These are phyloP conservation scores for Epipyxis sp. DNA, from an alignment of 108 stramenopile genomes.

Conservation along the genomic window DNA sequence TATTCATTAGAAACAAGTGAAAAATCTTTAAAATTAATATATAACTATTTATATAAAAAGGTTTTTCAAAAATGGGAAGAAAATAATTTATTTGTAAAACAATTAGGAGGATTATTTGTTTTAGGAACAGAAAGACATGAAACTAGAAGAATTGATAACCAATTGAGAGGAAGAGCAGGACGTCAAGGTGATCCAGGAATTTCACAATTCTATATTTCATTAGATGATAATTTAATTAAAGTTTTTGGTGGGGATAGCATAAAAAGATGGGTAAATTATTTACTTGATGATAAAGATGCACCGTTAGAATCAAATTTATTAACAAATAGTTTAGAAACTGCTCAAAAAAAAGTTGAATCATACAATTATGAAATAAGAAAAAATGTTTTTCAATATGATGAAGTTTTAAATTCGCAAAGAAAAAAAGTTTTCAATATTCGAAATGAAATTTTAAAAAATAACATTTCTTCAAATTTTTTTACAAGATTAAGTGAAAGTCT, in stretches of 20 bases:
- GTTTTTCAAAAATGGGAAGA: not conserved
- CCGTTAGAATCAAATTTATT: too few relatives aligned
- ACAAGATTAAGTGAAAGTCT: too few relatives aligned
- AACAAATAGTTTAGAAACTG: too few relatives aligned
- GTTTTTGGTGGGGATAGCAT: too few relatives aligned
- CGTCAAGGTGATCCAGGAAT: not conserved
- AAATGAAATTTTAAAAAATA: too few relatives aligned
- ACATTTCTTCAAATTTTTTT: too few relatives aligned
- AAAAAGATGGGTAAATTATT: too few relatives aligned
- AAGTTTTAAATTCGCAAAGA: constrained; percentile 41
- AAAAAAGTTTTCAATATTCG: constrained; percentile 34
- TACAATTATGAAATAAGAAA: too few relatives aligned
- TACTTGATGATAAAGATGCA: too few relatives aligned
- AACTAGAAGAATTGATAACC: not conserved
- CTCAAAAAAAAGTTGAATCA: too few relatives aligned
- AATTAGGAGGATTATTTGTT: not conserved
- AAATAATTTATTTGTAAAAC: not conserved
- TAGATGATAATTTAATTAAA: not conserved
- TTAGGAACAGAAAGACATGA: not conserved
- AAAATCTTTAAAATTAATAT: not conserved
- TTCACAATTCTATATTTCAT: constrained; percentile 2
- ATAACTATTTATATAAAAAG: not conserved
- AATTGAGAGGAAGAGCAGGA: not conserved
- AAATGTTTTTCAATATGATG: constrained; percentile 33
- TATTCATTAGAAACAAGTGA: not conserved